These are phyloP conservation scores for Beauveria australis DNA, from an alignment of 2,329 filamentous ascomycete species.

Conservation along the genomic window DNA sequence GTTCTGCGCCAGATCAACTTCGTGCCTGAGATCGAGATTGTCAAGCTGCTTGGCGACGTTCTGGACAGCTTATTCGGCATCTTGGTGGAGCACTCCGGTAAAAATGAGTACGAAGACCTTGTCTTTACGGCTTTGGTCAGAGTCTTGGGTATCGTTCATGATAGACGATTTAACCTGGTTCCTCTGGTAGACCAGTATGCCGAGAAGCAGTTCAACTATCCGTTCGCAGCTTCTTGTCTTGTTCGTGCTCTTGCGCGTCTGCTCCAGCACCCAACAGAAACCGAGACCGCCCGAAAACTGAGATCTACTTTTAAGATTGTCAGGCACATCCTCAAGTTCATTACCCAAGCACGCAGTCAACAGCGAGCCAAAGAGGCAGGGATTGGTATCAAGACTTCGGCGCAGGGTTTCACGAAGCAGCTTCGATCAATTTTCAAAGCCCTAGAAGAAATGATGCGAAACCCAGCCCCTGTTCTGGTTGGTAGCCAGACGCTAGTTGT, in stretches of 20 bases:
- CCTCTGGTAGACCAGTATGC: constrained; percentile 90
- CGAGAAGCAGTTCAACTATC: constrained; percentile 82
- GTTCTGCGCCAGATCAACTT: constrained; percentile 80
- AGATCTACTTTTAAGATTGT: constrained; percentile 93
- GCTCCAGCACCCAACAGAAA: constrained; percentile 72
- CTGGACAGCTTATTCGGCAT: constrained; percentile 89
- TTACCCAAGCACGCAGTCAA: constrained; percentile 78
- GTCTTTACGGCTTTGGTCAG: constrained; percentile 86
- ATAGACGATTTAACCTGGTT: constrained; percentile 84
- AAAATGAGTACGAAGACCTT: constrained; percentile 85
- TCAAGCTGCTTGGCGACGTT: constrained; percentile 84
- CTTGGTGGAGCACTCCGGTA: constrained; percentile 81
- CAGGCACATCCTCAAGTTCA: constrained; percentile 87
- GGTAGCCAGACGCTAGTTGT: constrained; percentile 92
- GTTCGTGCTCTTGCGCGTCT: constrained; percentile 80
- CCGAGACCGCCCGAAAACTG: constrained; percentile 74
- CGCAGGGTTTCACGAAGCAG: constrained; percentile 69
- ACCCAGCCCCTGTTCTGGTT: constrained; percentile 73
- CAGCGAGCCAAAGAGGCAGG: constrained; percentile 83
- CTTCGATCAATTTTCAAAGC: constrained; percentile 83
- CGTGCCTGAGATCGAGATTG: constrained; percentile 93
- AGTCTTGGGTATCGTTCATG: constrained; percentile 87
- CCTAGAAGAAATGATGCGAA: constrained; percentile 83
- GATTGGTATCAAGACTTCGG: constrained; percentile 72
- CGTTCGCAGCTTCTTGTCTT: constrained; percentile 81